Evolutionary conservation across 2,329 filamentous ascomycete species (phyloP).

Genomic region (Verruconis gallopava): DNA sequence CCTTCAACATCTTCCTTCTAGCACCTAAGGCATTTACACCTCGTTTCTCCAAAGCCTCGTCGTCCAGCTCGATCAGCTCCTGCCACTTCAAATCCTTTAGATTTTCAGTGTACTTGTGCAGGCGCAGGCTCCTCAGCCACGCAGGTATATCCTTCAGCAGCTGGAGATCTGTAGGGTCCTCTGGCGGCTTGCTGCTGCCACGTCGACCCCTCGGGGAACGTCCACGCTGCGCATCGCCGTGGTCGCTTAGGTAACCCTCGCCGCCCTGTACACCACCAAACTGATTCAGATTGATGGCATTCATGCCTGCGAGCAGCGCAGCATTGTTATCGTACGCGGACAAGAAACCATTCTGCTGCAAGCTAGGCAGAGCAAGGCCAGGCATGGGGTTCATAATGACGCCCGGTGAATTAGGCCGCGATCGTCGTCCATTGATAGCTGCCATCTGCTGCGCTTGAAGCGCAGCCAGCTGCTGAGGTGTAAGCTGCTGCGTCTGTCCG

Average conservation of each 20-base stretch:
- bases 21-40: conserved; percentile 93
- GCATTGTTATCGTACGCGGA: conserved; percentile 70
- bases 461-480: conserved; percentile 38
- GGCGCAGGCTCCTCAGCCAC: conserved; percentile 84
- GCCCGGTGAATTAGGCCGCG: conserved; percentile 80
- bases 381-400: conserved; percentile 53
- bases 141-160: conserved; percentile 89
- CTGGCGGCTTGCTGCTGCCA: conserved; percentile 92
- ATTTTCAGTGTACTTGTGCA: conserved; percentile 99
- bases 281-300: conserved; percentile 56
- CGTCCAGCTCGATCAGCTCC: conserved; percentile 81
- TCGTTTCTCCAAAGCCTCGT: conserved; percentile 81
- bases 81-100: conserved; percentile 96
- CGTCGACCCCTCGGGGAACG: conserved; percentile 83
- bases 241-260: conserved; percentile 86
- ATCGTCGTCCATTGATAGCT: conserved; percentile 66
- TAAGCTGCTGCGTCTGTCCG: conserved; percentile 61
- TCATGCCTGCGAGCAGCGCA: conserved; percentile 47
- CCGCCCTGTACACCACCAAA: conserved; percentile 43
- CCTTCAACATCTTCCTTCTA: conserved; percentile 95
- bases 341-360: conserved; percentile 89
- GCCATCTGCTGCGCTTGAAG: conserved; percentile 66
- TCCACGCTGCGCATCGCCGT: conserved; percentile 70
- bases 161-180: conserved; percentile 85
- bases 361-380: conserved; percentile 58